These are phyloP conservation scores for Zygosaccharomyces siamensis DNA, from an alignment of 805 yeast species.

Conservation along the genomic window DNA sequence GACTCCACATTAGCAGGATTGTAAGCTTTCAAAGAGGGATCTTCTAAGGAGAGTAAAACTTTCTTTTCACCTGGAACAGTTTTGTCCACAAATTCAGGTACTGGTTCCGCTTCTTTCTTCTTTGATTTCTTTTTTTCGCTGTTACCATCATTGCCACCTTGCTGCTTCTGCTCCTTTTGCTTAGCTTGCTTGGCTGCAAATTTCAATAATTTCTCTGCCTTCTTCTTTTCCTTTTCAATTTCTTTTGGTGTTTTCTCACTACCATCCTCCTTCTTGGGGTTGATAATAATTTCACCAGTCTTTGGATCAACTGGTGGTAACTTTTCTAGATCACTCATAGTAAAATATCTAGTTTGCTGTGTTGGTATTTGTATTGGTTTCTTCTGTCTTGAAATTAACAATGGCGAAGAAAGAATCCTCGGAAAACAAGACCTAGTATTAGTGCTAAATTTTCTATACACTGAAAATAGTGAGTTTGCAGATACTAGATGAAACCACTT, in stretches of 20 bases:
- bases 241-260: constrained; percentile 70
- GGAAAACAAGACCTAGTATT: not conserved
- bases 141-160: constrained; percentile 41
- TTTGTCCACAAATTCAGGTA: constrained; percentile 79
- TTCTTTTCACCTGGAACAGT: constrained; percentile 92
- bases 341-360: constrained; percentile 16
- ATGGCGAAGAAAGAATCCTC: not conserved
- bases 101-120: constrained; percentile 62
- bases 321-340: constrained; percentile 31
- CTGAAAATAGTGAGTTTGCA: constrained; percentile 6
- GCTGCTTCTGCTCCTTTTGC: constrained; percentile 33
- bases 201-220: constrained; percentile 83
- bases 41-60: constrained; percentile 77
- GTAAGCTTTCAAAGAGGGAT: constrained; percentile 90
- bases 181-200: constrained; percentile 61
- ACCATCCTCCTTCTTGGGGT: constrained; percentile 38
- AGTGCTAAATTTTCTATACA: not conserved
- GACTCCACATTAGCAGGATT: constrained; percentile 90
- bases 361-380: not conserved
- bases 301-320: constrained; percentile 36
- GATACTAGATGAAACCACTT: constrained; percentile 13
- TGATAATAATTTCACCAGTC: constrained; percentile 37
- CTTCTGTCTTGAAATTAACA: constrained; percentile 1
- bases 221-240: constrained; percentile 79
- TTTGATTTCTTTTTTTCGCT: constrained; percentile 59